Percentiles rank a stretch among this genome's conserved stretches.
phyloP scores from a whole-genome alignment of 2,329 filamentous ascomycete species.

The Cladosporium cucumerinum region DNA sequence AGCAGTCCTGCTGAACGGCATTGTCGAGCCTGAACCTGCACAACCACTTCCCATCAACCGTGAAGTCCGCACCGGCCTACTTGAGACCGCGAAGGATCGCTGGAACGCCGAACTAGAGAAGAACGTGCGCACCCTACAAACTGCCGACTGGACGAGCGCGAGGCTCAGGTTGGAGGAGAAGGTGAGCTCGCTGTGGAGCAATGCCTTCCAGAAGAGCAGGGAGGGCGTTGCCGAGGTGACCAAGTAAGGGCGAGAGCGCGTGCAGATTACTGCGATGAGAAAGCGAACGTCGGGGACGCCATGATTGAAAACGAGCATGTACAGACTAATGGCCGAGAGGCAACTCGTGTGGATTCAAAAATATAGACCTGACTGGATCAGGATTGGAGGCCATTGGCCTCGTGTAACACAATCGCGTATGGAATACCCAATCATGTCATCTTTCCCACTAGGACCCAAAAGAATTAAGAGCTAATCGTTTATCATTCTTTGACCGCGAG shows the following conservation, averaged over 20 bases:
- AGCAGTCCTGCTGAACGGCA: slow-evolving; percentile 41
- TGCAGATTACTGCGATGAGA: background rate
- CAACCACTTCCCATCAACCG: slow-evolving; percentile 39
- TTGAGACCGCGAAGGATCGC: slow-evolving; percentile 48
- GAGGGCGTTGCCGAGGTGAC: slow-evolving; percentile 18
- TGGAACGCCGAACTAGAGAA: slow-evolving; percentile 49
- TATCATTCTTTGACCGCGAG: background rate
- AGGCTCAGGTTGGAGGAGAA: slow-evolving; percentile 42
- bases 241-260: background rate
- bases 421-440: background rate
- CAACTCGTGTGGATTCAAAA: background rate
- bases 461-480: background rate
- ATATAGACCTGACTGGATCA: slow-evolving; percentile 16
- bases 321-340: slow-evolving; percentile 9
- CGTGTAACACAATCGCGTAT: background rate
- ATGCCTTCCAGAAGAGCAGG: slow-evolving; percentile 28
- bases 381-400: background rate
- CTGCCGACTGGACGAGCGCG: slow-evolving; percentile 44
- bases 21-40: slow-evolving; percentile 43
- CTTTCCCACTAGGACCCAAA: background rate
- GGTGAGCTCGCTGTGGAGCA: slow-evolving; percentile 33
- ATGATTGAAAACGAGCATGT: background rate
- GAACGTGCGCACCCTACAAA: slow-evolving; percentile 42
- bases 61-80: slow-evolving; percentile 40
- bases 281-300: background rate